Evolutionary conservation across 2,329 filamentous ascomycete species (phyloP).

Genomic region (Trichoderma sp.): DNA sequence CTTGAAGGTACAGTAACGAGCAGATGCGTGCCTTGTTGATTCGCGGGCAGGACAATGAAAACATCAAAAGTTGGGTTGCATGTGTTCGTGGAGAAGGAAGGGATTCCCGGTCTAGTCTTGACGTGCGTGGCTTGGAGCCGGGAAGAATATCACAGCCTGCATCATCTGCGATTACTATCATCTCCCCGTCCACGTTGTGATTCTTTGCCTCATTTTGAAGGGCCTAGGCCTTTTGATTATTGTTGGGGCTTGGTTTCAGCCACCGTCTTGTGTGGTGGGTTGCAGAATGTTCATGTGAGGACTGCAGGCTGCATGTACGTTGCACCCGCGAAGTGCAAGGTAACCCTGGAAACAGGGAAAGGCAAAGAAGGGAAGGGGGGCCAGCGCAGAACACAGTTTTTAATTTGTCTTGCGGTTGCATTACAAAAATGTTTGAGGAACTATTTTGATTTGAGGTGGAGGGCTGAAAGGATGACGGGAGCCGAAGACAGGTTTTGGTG

Average conservation of each 20-base stretch:
- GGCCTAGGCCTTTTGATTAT: neutral
- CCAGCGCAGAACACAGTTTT: neutral
- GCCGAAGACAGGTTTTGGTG: neutral
- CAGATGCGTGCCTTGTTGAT: neutral
- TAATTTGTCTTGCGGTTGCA: neutral
- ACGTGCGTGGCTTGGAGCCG: neutral
- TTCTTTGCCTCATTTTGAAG: neutral
- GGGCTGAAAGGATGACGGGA: neutral
- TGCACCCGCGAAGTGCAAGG: neutral
- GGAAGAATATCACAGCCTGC: neutral
- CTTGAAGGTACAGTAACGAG: neutral
- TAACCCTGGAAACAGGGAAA: neutral
- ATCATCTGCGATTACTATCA: neutral
- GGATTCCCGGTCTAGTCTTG: neutral
- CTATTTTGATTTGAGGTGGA: neutral
- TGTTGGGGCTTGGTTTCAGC: neutral
- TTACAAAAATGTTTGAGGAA: neutral
- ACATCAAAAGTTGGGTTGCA: neutral
- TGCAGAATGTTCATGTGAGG: conserved; percentile 4
- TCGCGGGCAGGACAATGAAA: neutral
- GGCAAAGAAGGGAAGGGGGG: neutral
- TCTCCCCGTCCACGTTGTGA: neutral
- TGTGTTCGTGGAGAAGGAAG: neutral
- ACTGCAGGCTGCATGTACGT: neutral
- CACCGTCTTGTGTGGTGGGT: neutral